These are phyloP conservation scores for Diaporthe sp. DNA, from an alignment of 2,329 filamentous ascomycete species.

Conservation along the genomic window DNA sequence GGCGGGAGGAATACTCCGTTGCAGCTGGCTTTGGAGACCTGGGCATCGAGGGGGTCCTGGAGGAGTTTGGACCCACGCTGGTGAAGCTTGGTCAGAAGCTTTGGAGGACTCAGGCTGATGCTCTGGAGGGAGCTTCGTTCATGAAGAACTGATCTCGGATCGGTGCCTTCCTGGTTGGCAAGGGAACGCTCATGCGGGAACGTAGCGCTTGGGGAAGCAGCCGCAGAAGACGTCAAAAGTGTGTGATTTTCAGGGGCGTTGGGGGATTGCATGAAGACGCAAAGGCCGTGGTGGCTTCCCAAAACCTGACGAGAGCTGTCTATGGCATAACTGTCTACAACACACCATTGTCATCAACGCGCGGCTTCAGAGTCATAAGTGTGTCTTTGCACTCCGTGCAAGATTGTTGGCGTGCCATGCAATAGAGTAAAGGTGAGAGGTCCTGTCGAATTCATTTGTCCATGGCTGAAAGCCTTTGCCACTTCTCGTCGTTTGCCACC, in stretches of 20 bases:
- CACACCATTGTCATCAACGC: not conserved
- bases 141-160: slow-evolving; percentile 30
- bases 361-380: not conserved
- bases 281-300: not conserved
- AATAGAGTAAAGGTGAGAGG: not conserved
- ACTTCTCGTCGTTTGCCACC: not conserved
- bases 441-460: not conserved
- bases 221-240: not conserved
- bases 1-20: not conserved
- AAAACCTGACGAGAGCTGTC: not conserved
- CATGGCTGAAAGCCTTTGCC: not conserved
- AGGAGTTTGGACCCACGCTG: slow-evolving; percentile 54
- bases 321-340: not conserved
- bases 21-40: not conserved
- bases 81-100: slow-evolving; percentile 49
- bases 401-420: not conserved
- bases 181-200: fast-evolving
- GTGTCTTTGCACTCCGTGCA: not conserved
- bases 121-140: slow-evolving; percentile 49
- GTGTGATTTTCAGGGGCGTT: not conserved
- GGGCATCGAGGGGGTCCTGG: slow-evolving; percentile 47
- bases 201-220: fast-evolving
- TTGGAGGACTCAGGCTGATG: slow-evolving; percentile 54
- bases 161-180: not conserved
- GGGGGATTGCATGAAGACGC: not conserved